Evolutionary conservation across 139 green algal species (phyloP).

Genomic region (Volvox africanus): DNA sequence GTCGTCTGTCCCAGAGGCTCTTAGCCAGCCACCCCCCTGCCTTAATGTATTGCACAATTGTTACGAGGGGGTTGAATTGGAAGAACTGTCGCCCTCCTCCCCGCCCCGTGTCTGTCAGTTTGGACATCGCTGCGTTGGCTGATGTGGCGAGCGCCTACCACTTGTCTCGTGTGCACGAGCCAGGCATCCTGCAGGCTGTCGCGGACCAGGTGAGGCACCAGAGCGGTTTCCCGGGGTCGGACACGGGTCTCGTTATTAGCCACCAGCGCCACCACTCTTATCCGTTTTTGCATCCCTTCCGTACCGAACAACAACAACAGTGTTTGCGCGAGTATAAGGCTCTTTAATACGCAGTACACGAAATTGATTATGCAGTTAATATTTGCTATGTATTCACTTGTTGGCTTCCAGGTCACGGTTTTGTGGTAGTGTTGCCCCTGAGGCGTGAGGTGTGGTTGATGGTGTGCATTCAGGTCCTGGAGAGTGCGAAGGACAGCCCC

Average conservation of each 20-base stretch:
- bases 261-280: background rate
- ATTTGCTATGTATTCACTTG: background rate
- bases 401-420: background rate
- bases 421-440: background rate
- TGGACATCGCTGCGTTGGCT: background rate
- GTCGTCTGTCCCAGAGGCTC: background rate
- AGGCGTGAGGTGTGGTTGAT: background rate
- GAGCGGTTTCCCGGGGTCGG: background rate
- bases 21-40: background rate
- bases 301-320: background rate
- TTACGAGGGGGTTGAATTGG: background rate
- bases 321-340: background rate
- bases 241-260: background rate
- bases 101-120: background rate
- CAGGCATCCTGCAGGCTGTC: background rate
- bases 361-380: background rate
- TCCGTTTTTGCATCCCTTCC: background rate
- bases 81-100: too few relatives aligned
- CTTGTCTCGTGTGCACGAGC: background rate
- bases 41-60: too few relatives aligned
- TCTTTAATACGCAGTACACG: background rate
- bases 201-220: background rate
- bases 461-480: background rate
- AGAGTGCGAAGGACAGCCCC: background rate
- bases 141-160: constrained; percentile 6